Percentiles rank a stretch among this genome's conserved stretches.
phyloP scores from a whole-genome alignment of 805 yeast genomes.

The Metschnikowia colocasiae region DNA sequence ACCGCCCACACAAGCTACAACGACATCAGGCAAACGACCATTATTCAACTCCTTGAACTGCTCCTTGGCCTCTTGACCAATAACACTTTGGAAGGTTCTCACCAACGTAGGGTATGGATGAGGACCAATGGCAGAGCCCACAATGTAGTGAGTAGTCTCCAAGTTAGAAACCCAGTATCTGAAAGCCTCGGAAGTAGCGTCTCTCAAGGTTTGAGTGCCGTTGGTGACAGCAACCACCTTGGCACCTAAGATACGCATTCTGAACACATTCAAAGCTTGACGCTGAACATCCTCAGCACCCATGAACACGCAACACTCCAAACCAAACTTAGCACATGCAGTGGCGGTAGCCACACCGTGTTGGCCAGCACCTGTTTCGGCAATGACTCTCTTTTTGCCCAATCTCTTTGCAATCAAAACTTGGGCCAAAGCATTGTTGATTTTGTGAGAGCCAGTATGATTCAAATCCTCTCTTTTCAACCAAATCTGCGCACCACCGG shows the following conservation, averaged over 20 bases:
- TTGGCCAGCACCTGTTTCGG: conserved; percentile 93
- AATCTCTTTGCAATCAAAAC: conserved; percentile 74
- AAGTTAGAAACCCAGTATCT: conserved; percentile 91
- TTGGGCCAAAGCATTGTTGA: conserved; percentile 81
- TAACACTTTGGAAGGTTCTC: conserved; percentile 95
- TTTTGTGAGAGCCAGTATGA: conserved; percentile 87
- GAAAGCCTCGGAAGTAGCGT: conserved; percentile 97
- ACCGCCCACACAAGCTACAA: conserved; percentile 99
- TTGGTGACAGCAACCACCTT: conserved; percentile 88
- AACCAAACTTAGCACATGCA: conserved; percentile 88
- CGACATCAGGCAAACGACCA: conserved; percentile 85
- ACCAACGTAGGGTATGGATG: conserved; percentile 98
- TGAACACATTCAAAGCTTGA: conserved; percentile 95
- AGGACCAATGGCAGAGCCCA: conserved; percentile 98
- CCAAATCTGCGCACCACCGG: conserved; percentile 94
- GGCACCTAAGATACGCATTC: conserved; percentile 96
- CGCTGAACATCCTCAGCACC: conserved; percentile 99
- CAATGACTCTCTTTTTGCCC: conserved; percentile 74
- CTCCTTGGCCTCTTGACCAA: conserved; percentile 91
- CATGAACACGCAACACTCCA: conserved; percentile 93
- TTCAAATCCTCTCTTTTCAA: conserved; percentile 94
- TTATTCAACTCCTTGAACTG: conserved; percentile 77
- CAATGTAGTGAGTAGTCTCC: conserved; percentile 85
- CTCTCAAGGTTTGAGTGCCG: conserved; percentile 95
- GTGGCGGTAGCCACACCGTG: conserved; percentile 94